Conservation (phyloP, 108 stramenopile species). For the Nannochloropsis salina region DNA sequence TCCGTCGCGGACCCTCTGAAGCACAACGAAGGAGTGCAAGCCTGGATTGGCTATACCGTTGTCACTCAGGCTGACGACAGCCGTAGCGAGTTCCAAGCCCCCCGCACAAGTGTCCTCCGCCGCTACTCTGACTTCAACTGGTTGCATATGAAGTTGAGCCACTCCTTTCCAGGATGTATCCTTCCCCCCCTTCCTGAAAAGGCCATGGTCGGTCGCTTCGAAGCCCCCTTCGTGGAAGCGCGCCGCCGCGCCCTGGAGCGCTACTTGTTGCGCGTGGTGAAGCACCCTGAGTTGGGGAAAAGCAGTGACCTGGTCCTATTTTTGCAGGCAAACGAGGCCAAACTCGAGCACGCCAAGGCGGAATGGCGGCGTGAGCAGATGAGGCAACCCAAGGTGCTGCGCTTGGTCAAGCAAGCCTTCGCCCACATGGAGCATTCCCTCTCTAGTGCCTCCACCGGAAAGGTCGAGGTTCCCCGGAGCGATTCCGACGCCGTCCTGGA, state of each 20-base stretch:
- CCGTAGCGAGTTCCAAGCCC: not conserved
- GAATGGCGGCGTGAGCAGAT: not conserved
- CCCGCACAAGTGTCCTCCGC: not conserved
- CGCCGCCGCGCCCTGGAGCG: constrained; percentile 18
- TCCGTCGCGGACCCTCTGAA: not conserved
- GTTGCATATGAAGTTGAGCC: not conserved
- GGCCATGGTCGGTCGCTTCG: not conserved
- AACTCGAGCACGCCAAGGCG: not conserved
- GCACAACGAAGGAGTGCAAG: not conserved
- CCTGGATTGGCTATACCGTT: not conserved
- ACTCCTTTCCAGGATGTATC: not conserved
- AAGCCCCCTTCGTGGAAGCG: not conserved
- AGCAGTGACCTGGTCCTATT: not conserved
- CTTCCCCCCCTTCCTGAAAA: not conserved
- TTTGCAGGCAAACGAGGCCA: not conserved
- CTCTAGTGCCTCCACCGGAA: not conserved
- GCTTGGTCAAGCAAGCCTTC: not conserved
- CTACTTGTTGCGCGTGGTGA: not conserved
- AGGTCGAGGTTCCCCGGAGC: not conserved
- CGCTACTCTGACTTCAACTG: constrained; percentile 11
- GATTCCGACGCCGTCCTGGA: not conserved
- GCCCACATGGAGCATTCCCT: not conserved
- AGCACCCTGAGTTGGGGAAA: not conserved
- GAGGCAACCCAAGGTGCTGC: not conserved
- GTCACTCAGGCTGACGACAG: not conserved